Conservation (phyloP, 1,284 basidiomycete genomes). For the Microbotryum violaceum region DNA sequence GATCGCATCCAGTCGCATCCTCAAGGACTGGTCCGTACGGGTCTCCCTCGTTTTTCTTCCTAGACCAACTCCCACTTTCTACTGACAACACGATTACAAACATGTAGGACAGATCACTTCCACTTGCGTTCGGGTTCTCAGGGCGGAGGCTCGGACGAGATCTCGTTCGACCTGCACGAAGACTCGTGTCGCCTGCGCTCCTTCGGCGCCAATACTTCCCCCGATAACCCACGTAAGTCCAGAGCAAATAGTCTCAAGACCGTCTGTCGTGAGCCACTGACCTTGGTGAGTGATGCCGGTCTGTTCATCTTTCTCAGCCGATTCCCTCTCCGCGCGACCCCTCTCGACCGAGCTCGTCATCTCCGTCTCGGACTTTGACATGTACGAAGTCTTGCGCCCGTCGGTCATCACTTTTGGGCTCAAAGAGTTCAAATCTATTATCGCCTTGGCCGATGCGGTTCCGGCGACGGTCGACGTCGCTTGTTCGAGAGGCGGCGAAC, state of each 20-base stretch:
- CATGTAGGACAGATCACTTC: constrained; percentile 27
- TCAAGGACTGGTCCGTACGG: constrained; percentile 21
- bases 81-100: background rate
- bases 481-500: constrained; percentile 25
- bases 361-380: constrained; percentile 25
- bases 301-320: background rate
- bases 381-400: constrained; percentile 15
- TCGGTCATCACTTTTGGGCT: constrained; percentile 21
- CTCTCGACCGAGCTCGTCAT: constrained; percentile 24
- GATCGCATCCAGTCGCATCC: constrained; percentile 17
- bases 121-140: constrained; percentile 9
- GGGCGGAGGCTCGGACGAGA: constrained; percentile 19
- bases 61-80: background rate
- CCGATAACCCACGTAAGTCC: background rate
- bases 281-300: background rate
- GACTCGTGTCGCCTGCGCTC: constrained; percentile 17
- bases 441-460: constrained; percentile 19
- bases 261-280: background rate
- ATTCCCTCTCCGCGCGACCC: constrained; percentile 10
- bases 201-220: constrained; percentile 4
- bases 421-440: constrained; percentile 31
- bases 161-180: constrained; percentile 24
- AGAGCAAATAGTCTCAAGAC: background rate
- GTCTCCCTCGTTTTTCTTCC: background rate
- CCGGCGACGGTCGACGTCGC: constrained; percentile 5